Base-by-base conservation (phyloP, 2,329 filamentous ascomycete species). In the Penicillium vulpinum region DNA sequence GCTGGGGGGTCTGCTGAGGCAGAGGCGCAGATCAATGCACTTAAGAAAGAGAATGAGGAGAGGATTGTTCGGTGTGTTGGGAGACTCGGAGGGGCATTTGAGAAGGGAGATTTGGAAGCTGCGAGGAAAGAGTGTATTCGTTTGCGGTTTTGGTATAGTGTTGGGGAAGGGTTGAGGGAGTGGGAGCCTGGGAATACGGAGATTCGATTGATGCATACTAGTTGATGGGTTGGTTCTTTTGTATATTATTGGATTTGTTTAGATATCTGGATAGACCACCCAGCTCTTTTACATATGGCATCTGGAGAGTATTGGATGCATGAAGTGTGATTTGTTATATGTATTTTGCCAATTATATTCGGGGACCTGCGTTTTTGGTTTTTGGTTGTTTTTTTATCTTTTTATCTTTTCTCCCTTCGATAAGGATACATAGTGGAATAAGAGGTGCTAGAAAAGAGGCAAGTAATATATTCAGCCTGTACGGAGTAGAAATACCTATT, bases 121-220 rank as follows among this genome's bases (percentile, higher is more conserved):
- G 93, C 92, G 16, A 86, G 83, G 75, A 75, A 71, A 59, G 91
- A 95, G 81, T 87, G 88, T 44, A 86, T 96, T 2, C 81, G 84
- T 73, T 75, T 97, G 77, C 81, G 91, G 73, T 97, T 97, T 78
- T 97, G 93, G 93, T 83, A 89, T 54, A 96, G 92, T 75, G 88
- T 97, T 59, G 83, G 86, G 60, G 89, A 95, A 74, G 89, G 87
- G 45, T 78, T 97, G 68, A 80, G 88, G 70, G 85, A 87, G 61
- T 97, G 93, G 92, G 91, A 96, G 80, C 85, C 81, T 67, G 92
- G 91, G 5, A 88, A 85, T 77, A 72, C 67, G 33, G 70, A 81
- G 61, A 80, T 85, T 56, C 75, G 82, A 44, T 64, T 86, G 64
- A 73, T 81, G 59, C 84, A 86, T 76, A 51, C 52, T 24, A 59